Conservation (phyloP, 257 asterid genomes). For the Striga asiatica region DNA sequence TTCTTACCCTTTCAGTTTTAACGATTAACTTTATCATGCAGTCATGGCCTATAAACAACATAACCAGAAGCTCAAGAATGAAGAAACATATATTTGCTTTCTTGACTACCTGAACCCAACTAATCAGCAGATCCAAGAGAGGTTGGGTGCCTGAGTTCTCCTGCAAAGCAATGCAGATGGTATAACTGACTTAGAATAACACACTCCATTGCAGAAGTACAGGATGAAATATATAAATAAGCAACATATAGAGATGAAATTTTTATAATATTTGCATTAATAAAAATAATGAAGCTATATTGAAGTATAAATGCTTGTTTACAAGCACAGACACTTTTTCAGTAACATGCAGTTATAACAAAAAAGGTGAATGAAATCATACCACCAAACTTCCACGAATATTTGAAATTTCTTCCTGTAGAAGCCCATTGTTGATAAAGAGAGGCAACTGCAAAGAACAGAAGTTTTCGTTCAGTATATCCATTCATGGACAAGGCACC, state of each 20-base stretch:
- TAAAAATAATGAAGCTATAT: background rate
- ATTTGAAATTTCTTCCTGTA: conserved; percentile 63
- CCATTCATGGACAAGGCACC: conserved; percentile 7
- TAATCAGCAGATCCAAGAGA: conserved; percentile 62
- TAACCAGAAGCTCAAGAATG: background rate
- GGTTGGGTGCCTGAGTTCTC: conserved; percentile 38
- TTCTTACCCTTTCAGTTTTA: background rate
- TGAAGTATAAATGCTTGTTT: background rate
- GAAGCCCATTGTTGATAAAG: conserved; percentile 45
- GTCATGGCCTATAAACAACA: conserved; percentile 5
- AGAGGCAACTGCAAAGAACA: conserved; percentile 75
- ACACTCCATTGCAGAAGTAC: too few species aligned
- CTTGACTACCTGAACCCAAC: conserved; percentile 75
- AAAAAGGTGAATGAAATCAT: conserved; percentile 22
- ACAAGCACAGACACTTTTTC: conserved; percentile 3
- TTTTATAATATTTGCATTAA: background rate
- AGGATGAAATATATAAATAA: background rate
- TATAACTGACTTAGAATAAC: too few species aligned
- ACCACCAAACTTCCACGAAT: conserved; percentile 61
- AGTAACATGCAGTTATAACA: conserved; percentile 11
- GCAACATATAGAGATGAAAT: background rate
- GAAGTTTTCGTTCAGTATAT: conserved; percentile 11
- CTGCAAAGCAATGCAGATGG: conserved; percentile 27
- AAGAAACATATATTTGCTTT: background rate
- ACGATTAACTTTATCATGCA: background rate